A percentile compares a stretch with the other conserved stretches of the same genome.
Evolutionary conservation across 257 asterid genomes (phyloP).

Genomic region (Handroanthus guayacan): DNA sequence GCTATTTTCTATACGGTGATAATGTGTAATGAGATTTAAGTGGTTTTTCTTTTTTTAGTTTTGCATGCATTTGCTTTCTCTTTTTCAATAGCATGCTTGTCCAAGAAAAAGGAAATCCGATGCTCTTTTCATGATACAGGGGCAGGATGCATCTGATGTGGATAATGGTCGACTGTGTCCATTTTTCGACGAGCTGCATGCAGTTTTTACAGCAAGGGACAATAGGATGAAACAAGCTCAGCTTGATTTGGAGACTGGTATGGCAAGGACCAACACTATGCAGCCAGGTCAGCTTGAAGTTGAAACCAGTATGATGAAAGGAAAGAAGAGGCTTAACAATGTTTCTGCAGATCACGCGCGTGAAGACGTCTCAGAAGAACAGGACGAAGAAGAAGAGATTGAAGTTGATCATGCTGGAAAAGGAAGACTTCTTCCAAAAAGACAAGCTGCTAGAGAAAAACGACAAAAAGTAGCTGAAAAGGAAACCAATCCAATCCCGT

Average conservation of each 20-base stretch:
- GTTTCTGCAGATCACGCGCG: slow-evolving; percentile 43
- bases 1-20: background rate
- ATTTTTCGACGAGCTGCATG: slow-evolving; percentile 65
- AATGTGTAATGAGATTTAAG: background rate
- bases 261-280: slow-evolving; percentile 41
- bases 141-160: slow-evolving; percentile 49
- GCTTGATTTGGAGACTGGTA: background rate
- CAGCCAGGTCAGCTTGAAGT: slow-evolving; percentile 39
- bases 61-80: background rate
- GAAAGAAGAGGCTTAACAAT: slow-evolving; percentile 41
- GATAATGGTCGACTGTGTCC: slow-evolving; percentile 53
- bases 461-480: slow-evolving; percentile 31
- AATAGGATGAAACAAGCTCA: slow-evolving; percentile 44
- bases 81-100: background rate
- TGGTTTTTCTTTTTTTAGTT: background rate
- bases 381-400: slow-evolving; percentile 41
- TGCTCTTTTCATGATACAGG: slow-evolving; percentile 44
- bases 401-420: slow-evolving; percentile 40
- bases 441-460: slow-evolving; percentile 42
- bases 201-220: slow-evolving; percentile 49
- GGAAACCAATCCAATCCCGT: background rate
- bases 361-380: slow-evolving; percentile 41
- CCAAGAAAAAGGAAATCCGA: background rate
- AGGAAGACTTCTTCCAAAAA: slow-evolving; percentile 41
- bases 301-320: slow-evolving; percentile 20